These are phyloP conservation scores for Alternaria arborescens DNA, from an alignment of 2,329 filamentous ascomycete species.

Conservation along the genomic window DNA sequence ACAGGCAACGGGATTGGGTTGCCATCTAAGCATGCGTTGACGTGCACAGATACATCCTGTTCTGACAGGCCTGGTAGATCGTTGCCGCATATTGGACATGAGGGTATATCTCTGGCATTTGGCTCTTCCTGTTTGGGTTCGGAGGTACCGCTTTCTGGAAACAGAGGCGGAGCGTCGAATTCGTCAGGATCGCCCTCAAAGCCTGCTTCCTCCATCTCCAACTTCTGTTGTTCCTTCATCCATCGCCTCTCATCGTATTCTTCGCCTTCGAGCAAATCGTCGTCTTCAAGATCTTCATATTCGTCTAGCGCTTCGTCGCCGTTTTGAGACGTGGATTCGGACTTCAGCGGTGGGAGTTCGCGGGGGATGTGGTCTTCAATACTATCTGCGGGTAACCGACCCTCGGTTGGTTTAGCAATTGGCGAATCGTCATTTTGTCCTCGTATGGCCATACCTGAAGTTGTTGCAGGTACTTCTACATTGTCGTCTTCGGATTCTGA, in stretches of 20 bases:
- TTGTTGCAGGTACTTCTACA: constrained; percentile 13
- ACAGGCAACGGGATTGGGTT: constrained; percentile 68
- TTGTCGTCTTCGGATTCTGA: constrained; percentile 67
- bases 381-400: constrained; percentile 18
- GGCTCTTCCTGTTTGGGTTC: constrained; percentile 8
- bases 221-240: constrained; percentile 74
- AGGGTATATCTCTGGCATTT: constrained; percentile 37
- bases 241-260: constrained; percentile 65
- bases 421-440: constrained; percentile 18
- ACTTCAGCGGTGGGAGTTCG: constrained; percentile 46
- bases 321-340: constrained; percentile 59
- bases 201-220: constrained; percentile 61
- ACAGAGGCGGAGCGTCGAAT: constrained; percentile 55
- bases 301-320: constrained; percentile 60
- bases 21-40: constrained; percentile 92
- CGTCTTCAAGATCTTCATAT: constrained; percentile 68
- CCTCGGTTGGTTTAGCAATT: constrained; percentile 35
- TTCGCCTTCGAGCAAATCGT: constrained; percentile 64
- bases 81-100: constrained; percentile 81
- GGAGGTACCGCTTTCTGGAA: constrained; percentile 39
- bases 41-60: constrained; percentile 79
- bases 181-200: constrained; percentile 59
- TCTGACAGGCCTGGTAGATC: constrained; percentile 65
- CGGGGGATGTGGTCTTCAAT: constrained; percentile 3
- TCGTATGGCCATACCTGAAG: constrained; percentile 35